Evolutionary conservation across 1,284 basidiomycete species (phyloP).

Genomic region (Volvariella volvacea): DNA sequence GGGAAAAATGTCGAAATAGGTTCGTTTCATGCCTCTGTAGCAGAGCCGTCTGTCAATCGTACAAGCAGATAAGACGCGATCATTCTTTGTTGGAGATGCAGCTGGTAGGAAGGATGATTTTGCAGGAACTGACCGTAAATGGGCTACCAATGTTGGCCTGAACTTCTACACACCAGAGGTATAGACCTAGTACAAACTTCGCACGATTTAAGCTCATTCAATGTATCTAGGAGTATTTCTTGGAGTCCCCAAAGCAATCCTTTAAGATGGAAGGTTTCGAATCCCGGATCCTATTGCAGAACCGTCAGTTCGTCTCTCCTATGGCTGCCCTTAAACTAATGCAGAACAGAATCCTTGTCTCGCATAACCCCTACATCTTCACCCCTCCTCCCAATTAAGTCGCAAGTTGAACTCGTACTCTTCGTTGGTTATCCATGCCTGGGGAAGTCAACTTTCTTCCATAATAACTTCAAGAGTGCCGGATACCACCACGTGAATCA

Average conservation of each 20-base stretch:
- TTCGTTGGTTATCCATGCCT: conserved; percentile 86
- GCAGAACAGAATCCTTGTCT: conserved; percentile 22
- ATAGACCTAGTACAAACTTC: background rate
- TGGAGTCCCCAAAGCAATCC: conserved; percentile 44
- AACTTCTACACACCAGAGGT: conserved; percentile 69
- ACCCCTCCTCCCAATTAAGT: conserved; percentile 44
- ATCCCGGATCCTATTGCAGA: conserved; percentile 37
- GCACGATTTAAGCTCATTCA: background rate
- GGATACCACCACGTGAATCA: conserved; percentile 85
- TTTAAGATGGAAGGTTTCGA: conserved; percentile 53
- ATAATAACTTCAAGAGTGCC: conserved; percentile 56
- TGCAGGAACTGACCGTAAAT: conserved; percentile 79
- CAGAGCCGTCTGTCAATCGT: too few species aligned
- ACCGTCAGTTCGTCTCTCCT: conserved; percentile 23
- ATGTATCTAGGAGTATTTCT: conserved; percentile 67
- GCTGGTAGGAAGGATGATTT: conserved; percentile 77
- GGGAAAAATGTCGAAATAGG: conserved; percentile 61
- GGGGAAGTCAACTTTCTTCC: conserved; percentile 84
- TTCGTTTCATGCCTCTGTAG: too few species aligned
- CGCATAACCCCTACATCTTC: conserved; percentile 54
- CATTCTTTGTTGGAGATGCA: conserved; percentile 88
- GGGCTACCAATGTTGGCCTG: conserved; percentile 72
- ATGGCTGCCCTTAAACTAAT: conserved; percentile 1
- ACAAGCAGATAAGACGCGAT: conserved; percentile 50
- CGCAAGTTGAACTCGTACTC: conserved; percentile 57